Conservation (phyloP, 2,329 filamentous ascomycete genomes). For the Aspergillus sp. region DNA sequence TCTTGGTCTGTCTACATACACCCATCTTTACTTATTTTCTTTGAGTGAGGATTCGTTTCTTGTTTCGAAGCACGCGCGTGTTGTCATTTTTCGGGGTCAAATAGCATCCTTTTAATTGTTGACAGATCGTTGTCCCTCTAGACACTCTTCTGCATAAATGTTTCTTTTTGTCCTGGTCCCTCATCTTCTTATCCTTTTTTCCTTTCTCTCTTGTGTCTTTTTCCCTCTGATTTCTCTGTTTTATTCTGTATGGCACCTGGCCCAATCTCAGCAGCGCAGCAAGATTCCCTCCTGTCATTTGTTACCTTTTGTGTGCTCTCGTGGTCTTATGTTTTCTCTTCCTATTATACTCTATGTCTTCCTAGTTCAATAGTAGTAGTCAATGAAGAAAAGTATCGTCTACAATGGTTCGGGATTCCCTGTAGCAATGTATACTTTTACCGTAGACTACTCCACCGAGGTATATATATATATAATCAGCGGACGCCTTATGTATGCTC, state of each 20-base stretch:
- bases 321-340: constrained; percentile 13
- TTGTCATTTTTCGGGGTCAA: constrained; percentile 19
- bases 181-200: constrained; percentile 1
- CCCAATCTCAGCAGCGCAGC: constrained; percentile 32
- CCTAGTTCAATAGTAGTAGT: constrained; percentile 24
- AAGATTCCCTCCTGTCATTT: constrained; percentile 31
- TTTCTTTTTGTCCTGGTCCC: constrained; percentile 1
- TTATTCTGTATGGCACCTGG: constrained; percentile 18
- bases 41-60: constrained; percentile 12
- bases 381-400: constrained; percentile 20
- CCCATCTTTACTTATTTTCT: constrained; percentile 5
- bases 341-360: constrained; percentile 20
- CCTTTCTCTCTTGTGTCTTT: constrained; percentile 4
- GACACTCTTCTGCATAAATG: constrained; percentile 18
- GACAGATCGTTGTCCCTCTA: constrained; percentile 16
- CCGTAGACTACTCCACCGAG: too few species aligned
- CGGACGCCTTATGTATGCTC: too few species aligned
- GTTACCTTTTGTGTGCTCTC: constrained; percentile 21
- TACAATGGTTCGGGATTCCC: neutral
- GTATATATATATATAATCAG: too few species aligned
- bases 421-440: too few species aligned
- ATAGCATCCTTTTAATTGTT: constrained; percentile 28
- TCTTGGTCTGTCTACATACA: constrained; percentile 14
- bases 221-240: constrained; percentile 15
- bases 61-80: constrained; percentile 9